Conservation (phyloP, 2,329 filamentous ascomycete species). For the Onygenales sp. region DNA sequence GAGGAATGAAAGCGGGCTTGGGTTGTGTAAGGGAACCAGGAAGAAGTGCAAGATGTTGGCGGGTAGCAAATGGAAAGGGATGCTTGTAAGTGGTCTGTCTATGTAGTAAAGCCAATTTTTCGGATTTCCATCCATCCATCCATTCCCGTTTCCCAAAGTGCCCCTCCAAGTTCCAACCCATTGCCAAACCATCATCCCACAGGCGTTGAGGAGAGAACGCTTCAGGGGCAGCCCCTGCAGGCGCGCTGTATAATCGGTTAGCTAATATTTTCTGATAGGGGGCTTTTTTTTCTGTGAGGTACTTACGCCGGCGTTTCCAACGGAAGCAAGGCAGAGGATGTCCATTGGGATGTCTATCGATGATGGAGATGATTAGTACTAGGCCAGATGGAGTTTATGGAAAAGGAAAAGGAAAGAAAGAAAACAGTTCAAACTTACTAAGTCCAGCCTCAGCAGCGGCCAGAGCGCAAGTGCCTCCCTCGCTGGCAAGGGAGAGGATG, state of each 20-base stretch:
- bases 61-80: too few species aligned
- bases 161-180: too few species aligned
- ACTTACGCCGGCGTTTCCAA: not conserved
- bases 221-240: not conserved
- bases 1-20: conserved; percentile 6
- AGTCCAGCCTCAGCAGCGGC: not conserved
- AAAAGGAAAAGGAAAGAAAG: not conserved
- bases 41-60: too few species aligned
- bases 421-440: not conserved
- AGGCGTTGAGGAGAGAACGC: too few species aligned
- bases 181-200: too few species aligned
- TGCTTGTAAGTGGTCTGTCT: too few species aligned
- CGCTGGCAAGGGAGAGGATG: not conserved
- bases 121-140: too few species aligned
- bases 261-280: not conserved
- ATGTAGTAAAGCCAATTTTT: too few species aligned
- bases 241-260: not conserved
- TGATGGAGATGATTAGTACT: not conserved
- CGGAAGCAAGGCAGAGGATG: not conserved
- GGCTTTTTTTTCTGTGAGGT: not conserved
- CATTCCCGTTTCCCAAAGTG: too few species aligned
- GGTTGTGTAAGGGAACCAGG: too few species aligned
- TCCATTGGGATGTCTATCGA: not conserved
- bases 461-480: not conserved
- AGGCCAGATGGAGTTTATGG: not conserved